Conservation (phyloP, 2,329 filamentous ascomycete genomes). For the Cytospora mali region DNA sequence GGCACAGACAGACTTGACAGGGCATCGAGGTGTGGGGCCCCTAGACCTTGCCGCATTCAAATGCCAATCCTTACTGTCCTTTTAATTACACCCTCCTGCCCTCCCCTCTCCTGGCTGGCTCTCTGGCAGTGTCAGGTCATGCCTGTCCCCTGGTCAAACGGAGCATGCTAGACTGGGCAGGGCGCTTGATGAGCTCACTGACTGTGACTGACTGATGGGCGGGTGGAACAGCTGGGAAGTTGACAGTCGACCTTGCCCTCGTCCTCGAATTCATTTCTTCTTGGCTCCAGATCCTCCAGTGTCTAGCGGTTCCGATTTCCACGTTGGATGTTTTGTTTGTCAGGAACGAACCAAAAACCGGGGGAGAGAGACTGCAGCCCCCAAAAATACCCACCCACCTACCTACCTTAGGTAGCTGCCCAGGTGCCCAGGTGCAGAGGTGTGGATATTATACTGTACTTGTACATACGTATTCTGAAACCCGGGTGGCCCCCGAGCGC, state of each 20-base stretch:
- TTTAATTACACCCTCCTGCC: not conserved
- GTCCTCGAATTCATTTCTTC: not conserved
- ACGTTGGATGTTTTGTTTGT: not conserved
- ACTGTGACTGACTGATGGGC: not conserved
- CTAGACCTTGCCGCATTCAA: not conserved
- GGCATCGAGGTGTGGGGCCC: not conserved
- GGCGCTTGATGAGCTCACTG: not conserved
- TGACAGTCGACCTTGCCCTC: not conserved
- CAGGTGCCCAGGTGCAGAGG: too few species aligned
- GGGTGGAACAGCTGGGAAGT: not conserved
- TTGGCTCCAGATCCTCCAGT: not conserved
- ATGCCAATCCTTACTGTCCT: conserved; percentile 1
- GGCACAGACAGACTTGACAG: too few species aligned
- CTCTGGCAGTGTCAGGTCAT: not conserved
- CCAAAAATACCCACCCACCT: too few species aligned
- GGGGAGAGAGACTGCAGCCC: too few species aligned
- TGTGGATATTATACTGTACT: too few species aligned
- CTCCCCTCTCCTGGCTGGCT: not conserved
- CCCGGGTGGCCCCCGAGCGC: not conserved
- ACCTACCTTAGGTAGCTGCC: too few species aligned
- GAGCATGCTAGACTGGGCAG: not conserved
- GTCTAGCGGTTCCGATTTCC: not conserved
- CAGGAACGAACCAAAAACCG: not conserved
- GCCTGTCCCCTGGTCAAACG: too few species aligned
- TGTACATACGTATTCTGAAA: not conserved